Base-by-base conservation (phyloP, 768 basidiomycete genomes). In the Trametes maxima region DNA sequence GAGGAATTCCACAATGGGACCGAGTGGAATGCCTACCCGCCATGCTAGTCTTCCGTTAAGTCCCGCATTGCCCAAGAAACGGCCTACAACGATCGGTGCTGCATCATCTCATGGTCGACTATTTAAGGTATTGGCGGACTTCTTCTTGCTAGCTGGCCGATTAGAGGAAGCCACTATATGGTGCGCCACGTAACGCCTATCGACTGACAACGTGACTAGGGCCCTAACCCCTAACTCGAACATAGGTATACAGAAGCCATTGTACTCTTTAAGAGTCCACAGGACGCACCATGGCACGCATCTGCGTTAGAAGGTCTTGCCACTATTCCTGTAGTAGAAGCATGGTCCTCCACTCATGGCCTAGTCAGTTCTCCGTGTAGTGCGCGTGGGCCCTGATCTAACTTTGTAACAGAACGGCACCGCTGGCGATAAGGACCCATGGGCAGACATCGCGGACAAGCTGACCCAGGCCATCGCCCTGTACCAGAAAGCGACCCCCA, bases 261-360 rank as follows among this genome's bases (percentile, higher is more conserved):
- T 17, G 82, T 82, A 35, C 72, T 91, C n/a, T 86, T 94, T 67
- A 91, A 88, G 73, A 78, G 79, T 1, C 80, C 85, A 8, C 84
- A 86, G 57, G 96, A 98, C 73, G 75, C 83, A 22, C 79, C 90
- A 25, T 99, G 96, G 96, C 90, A 95, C 71, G 96, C 93, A 0
- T 86, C 89, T 13, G 87, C 88, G 0, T 77, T 93, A 46, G 97
- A 99, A 76, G 93, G 94, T 4, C 73, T 95, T 67, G 91, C 90
- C 1, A 90, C 90, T 2, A 79, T 89, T 28, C 80, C 85, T 10
- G 79, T 96, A 12, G 79, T 97, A 19, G 94, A 96, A 60, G 87
- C 89, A 8, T 98, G 94, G 94, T 81, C 87, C 24, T 78, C 81
- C 45, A 85, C 83, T n/a, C 82, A 88, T 67, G 88, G 87, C 64